Conservation (phyloP, 2,329 filamentous ascomycete species). For the Tolypocladium sp. region DNA sequence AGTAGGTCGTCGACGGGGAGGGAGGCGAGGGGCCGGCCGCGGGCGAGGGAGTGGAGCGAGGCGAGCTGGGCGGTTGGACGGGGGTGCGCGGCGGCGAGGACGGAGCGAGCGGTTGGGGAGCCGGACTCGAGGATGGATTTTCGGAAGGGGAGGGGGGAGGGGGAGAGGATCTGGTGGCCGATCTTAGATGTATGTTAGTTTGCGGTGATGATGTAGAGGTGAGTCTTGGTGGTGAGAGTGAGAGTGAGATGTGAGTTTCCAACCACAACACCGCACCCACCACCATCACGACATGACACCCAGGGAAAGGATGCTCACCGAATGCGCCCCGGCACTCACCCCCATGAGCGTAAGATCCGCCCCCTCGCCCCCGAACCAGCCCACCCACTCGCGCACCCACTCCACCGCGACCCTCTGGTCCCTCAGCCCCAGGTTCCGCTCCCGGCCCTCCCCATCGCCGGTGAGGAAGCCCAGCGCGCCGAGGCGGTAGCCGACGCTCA, state of each 20-base stretch:
- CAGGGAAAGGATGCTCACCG: conserved; percentile 27
- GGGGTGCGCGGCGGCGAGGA: conserved; percentile 43
- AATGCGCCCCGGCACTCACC: conserved; percentile 53
- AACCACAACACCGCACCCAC: neutral
- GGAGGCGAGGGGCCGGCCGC: conserved; percentile 23
- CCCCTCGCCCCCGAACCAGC: conserved; percentile 49
- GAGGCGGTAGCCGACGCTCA: conserved; percentile 56
- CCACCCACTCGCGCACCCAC: conserved; percentile 54
- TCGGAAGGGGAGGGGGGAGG: conserved; percentile 35
- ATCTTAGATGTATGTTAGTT: conserved; percentile 35
- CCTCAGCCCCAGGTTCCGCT: conserved; percentile 54
- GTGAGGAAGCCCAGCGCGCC: conserved; percentile 62
- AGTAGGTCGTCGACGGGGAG: conserved; percentile 42
- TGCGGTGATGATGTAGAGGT: neutral
- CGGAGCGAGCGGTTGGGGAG: conserved; percentile 43
- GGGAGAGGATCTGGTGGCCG: conserved; percentile 56
- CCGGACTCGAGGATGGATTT: conserved; percentile 50
- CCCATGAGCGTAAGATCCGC: conserved; percentile 53
- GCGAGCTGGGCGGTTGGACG: conserved; percentile 46
- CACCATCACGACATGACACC: neutral
- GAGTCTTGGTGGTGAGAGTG: neutral
- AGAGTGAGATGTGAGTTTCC: conserved; percentile 6
- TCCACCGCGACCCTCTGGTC: conserved; percentile 50
- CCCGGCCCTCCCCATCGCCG: conserved; percentile 41
- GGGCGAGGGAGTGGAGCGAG: conserved; percentile 4